Evolutionary conservation across 2,329 filamentous ascomycete genomes (phyloP).

Genomic region (Thermoascus crustaceus): DNA sequence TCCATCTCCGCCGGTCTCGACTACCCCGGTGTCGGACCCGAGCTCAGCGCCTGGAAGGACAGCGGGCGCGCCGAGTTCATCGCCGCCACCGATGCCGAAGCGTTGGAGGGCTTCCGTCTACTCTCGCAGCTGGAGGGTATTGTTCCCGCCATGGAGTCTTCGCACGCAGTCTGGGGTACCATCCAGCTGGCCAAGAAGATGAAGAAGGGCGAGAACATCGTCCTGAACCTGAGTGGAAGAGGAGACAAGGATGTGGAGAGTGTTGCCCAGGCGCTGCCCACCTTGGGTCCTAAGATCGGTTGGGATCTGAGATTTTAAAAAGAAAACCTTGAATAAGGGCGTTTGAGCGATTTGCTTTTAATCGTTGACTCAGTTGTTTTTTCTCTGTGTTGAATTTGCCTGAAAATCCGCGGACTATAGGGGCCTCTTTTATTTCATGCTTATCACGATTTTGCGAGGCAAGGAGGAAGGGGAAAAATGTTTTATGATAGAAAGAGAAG

Average conservation of each 20-base stretch:
- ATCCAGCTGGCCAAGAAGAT: conserved; percentile 88
- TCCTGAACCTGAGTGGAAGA: conserved; percentile 86
- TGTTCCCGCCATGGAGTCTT: conserved; percentile 88
- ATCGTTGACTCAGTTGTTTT: too few species aligned
- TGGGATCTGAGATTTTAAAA: conserved; percentile 41
- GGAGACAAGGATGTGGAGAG: conserved; percentile 99
- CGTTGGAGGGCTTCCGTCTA: conserved; percentile 76
- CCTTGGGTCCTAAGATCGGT: conserved; percentile 77
- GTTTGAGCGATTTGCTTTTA: too few species aligned
- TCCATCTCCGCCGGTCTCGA: conserved; percentile 94
- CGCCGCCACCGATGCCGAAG: conserved; percentile 83
- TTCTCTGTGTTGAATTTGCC: too few species aligned
- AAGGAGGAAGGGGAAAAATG: too few species aligned
- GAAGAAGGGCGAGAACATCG: conserved; percentile 78
- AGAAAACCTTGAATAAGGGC: background rate
- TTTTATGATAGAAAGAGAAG: too few species aligned
- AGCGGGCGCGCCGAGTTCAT: conserved; percentile 77
- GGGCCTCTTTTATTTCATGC: too few species aligned
- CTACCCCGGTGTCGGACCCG: conserved; percentile 93
- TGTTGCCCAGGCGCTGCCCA: conserved; percentile 88
- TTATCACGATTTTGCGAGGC: too few species aligned
- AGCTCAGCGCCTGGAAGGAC: conserved; percentile 90
- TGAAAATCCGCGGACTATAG: too few species aligned
- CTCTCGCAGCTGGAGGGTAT: conserved; percentile 88
- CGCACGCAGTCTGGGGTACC: conserved; percentile 84